These are phyloP conservation scores for Elongisporangium senticosum DNA, from an alignment of 352 stramenopile species.

Conservation along the genomic window DNA sequence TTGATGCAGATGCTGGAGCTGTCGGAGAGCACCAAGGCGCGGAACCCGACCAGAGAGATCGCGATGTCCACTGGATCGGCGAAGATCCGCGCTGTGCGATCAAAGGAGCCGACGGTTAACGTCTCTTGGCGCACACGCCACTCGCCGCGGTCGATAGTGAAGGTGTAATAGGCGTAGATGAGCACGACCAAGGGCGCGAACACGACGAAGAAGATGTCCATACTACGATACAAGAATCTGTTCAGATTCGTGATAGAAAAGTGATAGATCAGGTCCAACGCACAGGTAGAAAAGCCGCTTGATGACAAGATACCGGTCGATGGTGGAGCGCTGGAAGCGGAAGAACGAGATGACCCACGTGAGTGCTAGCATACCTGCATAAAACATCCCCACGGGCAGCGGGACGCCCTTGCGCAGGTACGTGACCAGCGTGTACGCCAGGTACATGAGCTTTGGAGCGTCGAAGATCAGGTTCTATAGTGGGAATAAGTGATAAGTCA, in stretches of 20 bases:
- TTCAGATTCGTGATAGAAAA: not conserved
- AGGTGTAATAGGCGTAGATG: slow-evolving; percentile 30
- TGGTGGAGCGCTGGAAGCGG: slow-evolving; percentile 29
- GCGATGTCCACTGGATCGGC: slow-evolving; percentile 31
- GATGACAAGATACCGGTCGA: slow-evolving; percentile 25
- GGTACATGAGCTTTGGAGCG: slow-evolving; percentile 37
- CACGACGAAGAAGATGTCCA: slow-evolving; percentile 47
- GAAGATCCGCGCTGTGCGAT: slow-evolving; percentile 29
- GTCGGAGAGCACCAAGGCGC: not conserved
- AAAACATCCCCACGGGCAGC: slow-evolving; percentile 30
- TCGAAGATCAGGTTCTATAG: slow-evolving; percentile 3
- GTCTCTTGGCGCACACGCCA: slow-evolving; percentile 6
- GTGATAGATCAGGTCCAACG: not conserved
- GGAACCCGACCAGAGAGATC: slow-evolving; percentile 11
- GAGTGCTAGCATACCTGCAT: slow-evolving; percentile 23
- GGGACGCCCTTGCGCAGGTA: slow-evolving; percentile 39
- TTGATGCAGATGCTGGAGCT: slow-evolving; percentile 23
- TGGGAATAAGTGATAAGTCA: slow-evolving; percentile 4
- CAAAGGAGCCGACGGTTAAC: slow-evolving; percentile 20
- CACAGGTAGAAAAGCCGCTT: slow-evolving; percentile 40
- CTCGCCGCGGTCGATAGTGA: slow-evolving; percentile 27
- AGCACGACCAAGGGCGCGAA: slow-evolving; percentile 42
- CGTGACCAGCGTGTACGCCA: slow-evolving; percentile 24
- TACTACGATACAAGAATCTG: slow-evolving; percentile 7
- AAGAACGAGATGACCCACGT: slow-evolving; percentile 53